A percentile compares a stretch with the other conserved stretches of the same genome.
Evolutionary conservation across 1,139 yeast genomes (phyloP).

Genomic region (Lodderomyces margitis): DNA sequence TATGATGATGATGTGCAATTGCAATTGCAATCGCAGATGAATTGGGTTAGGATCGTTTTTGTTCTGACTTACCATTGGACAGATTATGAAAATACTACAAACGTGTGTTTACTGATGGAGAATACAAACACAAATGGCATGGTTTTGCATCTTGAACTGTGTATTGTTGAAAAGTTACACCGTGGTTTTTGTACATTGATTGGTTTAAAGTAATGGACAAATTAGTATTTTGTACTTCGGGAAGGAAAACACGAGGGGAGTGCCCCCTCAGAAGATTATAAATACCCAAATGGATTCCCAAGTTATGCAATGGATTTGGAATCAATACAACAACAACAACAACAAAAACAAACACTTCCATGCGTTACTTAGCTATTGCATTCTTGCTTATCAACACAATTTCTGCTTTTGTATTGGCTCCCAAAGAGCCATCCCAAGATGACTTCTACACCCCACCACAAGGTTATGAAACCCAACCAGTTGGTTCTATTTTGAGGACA

Average conservation of each 20-base stretch:
- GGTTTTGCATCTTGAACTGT: background rate
- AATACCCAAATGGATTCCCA: background rate
- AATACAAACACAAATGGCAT: background rate
- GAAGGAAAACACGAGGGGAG: background rate
- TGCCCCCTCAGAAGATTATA: background rate
- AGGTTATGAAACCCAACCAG: slow-evolving; percentile 19
- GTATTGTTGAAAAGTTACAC: background rate
- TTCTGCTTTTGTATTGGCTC: slow-evolving; percentile 2
- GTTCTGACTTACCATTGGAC: background rate
- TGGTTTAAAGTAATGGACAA: background rate
- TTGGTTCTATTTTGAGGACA: slow-evolving; percentile 22
- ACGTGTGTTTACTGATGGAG: background rate
- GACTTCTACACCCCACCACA: slow-evolving; percentile 23
- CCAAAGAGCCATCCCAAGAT: slow-evolving; percentile 16
- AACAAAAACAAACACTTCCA: background rate
- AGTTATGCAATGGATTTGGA: background rate
- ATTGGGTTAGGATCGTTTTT: background rate
- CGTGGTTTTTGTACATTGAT: background rate
- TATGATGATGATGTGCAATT: background rate
- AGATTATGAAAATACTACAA: background rate
- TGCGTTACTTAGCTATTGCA: slow-evolving; percentile 1
- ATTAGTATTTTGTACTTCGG: background rate
- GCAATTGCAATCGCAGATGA: background rate
- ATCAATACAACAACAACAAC: background rate
- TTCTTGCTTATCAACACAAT: slow-evolving; percentile 1